Evolutionary conservation across 2,329 filamentous ascomycete genomes (phyloP), one percentile per base, ranked within the genome.

Genomic region (Xylariaceae sp.): DNA sequence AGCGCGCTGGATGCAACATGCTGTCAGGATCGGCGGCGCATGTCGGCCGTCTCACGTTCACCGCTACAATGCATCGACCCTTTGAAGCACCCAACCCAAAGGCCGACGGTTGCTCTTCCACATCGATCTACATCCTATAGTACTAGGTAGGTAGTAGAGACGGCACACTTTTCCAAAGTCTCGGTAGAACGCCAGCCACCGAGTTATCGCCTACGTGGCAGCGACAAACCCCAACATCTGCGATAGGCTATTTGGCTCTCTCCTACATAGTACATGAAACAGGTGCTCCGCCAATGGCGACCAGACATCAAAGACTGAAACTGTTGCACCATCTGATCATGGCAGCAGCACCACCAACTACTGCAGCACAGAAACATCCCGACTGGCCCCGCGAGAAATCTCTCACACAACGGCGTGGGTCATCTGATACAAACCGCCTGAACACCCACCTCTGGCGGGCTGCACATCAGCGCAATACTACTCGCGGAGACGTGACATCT

Each of bases 201-300:
- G 32, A 54, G 21, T 56, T 54, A 45, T 62, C 52, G 43, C 49
- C 52, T 60, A 62, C 60, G 57, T 62, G 60, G 54, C 60, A 62
- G 56, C 52, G 53, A 51, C 52, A 47, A 50, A 32, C 44, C 54
- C 58, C 50, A 52, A 50, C 44, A 50, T 44, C 43, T 57, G 54
- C 57, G 58, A 58, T 48, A 43, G 41, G 50, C 48, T 60, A 58
- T 51, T 50, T 41, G n/a, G n/a, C n/a, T n/a, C n/a, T n/a, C n/a
- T n/a, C n/a, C n/a, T n/a, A n/a, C n/a, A n/a, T n/a, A n/a, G 57
- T 51, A 60, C 48, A 52, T 62, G 60, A 62, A 62, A 62, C 60
- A 60, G 43, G 41, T 47, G 57, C 54, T 60, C 53, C 54, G 29
- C 60, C 60, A 62, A 62, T 62, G 37, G 42, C 21, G 40, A 32